phyloP scores from a whole-genome alignment of 345 rosid genomes.

The Citrus inodora region DNA sequence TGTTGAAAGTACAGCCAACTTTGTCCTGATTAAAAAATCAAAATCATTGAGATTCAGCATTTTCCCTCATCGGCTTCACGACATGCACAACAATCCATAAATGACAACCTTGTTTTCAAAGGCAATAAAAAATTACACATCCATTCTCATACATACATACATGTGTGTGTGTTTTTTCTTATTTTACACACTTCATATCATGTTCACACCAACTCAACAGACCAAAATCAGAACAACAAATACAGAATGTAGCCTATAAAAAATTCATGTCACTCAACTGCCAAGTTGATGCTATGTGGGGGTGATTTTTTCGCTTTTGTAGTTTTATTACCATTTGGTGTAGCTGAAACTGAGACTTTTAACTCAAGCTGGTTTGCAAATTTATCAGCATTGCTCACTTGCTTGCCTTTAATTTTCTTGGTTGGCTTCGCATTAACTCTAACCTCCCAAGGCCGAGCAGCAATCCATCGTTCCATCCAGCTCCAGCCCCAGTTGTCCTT shows the following conservation, averaged over 20 bases:
- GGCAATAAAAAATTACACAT: neutral
- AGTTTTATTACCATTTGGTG: slow-evolving; percentile 30
- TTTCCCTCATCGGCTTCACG: slow-evolving; percentile 10
- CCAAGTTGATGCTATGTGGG: neutral
- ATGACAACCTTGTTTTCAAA: neutral
- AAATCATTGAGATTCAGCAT: slow-evolving; percentile 6
- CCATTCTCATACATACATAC: neutral
- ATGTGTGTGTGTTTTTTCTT: no score
- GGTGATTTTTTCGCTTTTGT: slow-evolving; percentile 26
- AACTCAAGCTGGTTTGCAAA: slow-evolving; percentile 17
- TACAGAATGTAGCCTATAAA: neutral
- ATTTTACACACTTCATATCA: neutral
- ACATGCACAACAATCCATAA: slow-evolving; percentile 7
- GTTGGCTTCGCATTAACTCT: slow-evolving; percentile 36
- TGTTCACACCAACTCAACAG: slow-evolving; percentile 14
- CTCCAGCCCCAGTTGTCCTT: slow-evolving; percentile 89
- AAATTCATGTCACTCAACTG: neutral
- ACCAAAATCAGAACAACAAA: neutral
- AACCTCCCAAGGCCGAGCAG: slow-evolving; percentile 86
- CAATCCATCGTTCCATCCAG: slow-evolving; percentile 85
- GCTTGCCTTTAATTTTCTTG: slow-evolving; percentile 26
- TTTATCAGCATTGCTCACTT: slow-evolving; percentile 34
- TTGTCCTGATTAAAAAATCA: neutral
- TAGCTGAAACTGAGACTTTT: slow-evolving; percentile 18
- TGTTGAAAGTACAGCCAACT: neutral